Conservation (phyloP, 2,329 filamentous ascomycete species). For the Arthrinium phaeospermum region DNA sequence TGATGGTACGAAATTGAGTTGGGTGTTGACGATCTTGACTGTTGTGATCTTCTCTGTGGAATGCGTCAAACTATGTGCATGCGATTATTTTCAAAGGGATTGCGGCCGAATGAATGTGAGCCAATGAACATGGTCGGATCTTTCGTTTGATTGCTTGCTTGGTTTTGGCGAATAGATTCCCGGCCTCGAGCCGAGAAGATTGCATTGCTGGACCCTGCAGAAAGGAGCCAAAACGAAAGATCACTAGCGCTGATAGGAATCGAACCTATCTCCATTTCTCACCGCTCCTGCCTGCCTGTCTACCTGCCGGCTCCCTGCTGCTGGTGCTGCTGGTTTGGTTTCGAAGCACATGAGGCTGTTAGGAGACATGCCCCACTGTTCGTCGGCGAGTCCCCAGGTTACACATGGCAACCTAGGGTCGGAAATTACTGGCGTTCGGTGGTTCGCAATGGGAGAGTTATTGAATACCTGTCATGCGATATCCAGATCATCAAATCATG, state of each 20-base stretch:
- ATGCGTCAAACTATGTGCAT: not conserved
- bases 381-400: not conserved
- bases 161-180: not conserved
- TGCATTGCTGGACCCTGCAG: not conserved
- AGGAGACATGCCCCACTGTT: not conserved
- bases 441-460: not conserved
- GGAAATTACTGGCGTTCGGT: not conserved
- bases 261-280: too few species aligned
- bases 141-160: not conserved
- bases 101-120: not conserved
- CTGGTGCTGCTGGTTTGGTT: not conserved
- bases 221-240: too few species aligned
- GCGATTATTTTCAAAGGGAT: not conserved
- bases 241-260: too few species aligned
- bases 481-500: not conserved
- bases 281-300: too few species aligned
- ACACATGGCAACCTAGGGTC: not conserved
- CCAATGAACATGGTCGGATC: not conserved
- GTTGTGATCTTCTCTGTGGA: not conserved
- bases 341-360: not conserved
- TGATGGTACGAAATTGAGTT: not conserved
- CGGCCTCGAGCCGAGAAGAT: not conserved
- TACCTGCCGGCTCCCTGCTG: not conserved
- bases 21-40: too few species aligned
- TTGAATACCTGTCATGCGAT: conserved; percentile 3